These are phyloP conservation scores for Phytophthora melonis DNA, from an alignment of 352 stramenopile species.

Conservation along the genomic window DNA sequence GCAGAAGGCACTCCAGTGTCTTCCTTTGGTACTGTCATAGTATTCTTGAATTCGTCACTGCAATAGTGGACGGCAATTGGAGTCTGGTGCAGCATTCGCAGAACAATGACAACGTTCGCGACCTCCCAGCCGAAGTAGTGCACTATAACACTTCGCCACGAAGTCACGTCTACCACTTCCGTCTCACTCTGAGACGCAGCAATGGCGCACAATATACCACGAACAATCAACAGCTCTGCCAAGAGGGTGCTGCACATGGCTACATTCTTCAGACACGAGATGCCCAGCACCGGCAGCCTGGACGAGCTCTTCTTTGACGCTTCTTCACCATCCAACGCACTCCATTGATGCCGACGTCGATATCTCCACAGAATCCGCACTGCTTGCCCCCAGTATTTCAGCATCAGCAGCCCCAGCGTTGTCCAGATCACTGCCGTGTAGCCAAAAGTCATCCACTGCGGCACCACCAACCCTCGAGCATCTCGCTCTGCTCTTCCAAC, in stretches of 20 bases:
- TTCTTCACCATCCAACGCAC: neutral
- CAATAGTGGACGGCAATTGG: constrained; percentile 32
- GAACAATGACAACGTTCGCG: constrained; percentile 18
- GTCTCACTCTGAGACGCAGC: neutral
- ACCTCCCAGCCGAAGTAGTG: constrained; percentile 35
- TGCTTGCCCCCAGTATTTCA: constrained; percentile 31
- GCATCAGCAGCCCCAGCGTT: constrained; percentile 32
- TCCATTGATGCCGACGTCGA: constrained; percentile 19
- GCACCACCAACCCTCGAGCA: constrained; percentile 9
- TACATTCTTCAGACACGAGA: constrained; percentile 28
- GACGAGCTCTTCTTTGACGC: neutral
- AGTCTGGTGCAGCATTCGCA: constrained; percentile 34
- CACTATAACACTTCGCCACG: constrained; percentile 23
- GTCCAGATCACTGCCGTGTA: constrained; percentile 40
- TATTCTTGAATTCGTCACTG: neutral
- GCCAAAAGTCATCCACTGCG: constrained; percentile 31
- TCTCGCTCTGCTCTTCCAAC: constrained; percentile 7
- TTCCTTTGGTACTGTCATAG: neutral
- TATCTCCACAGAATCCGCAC: constrained; percentile 31
- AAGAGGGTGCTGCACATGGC: constrained; percentile 31
- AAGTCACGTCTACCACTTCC: constrained; percentile 6
- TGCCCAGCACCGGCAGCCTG: constrained; percentile 24
- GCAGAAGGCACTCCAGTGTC: constrained; percentile 3
- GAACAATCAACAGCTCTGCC: constrained; percentile 25
- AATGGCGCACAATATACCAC: constrained; percentile 18